phyloP scores from a whole-genome alignment of 2,329 filamentous ascomycete genomes.

The Phialocephala sp. region DNA sequence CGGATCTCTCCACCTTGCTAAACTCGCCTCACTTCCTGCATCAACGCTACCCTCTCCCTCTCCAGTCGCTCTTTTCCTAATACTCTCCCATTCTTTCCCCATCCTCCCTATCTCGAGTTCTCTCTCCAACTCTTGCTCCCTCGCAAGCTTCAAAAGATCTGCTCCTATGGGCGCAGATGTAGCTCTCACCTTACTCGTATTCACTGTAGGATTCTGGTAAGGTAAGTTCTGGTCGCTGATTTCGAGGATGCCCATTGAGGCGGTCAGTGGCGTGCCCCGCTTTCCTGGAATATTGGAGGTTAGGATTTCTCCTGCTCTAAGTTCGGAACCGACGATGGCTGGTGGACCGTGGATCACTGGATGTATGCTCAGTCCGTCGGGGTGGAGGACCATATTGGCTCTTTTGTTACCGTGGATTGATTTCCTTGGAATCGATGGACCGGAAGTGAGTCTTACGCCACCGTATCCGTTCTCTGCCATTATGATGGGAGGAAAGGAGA shows the following conservation, averaged over 20 bases:
- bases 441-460: neutral
- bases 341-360: neutral
- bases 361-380: neutral
- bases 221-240: neutral
- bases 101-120: neutral
- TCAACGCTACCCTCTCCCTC: neutral
- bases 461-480: neutral
- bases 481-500: neutral
- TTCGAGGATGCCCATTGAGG: neutral
- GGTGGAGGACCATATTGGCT: neutral
- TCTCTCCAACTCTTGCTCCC: neutral
- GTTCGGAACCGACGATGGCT: neutral
- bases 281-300: neutral
- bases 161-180: neutral
- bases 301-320: neutral
- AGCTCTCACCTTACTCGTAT: neutral
- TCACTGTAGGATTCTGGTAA: too few species aligned
- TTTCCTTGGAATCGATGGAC: neutral
- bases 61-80: neutral
- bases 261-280: neutral
- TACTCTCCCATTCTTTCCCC: conserved; percentile 6
- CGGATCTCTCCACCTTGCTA: conserved; percentile 5
- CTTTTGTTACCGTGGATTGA: neutral
- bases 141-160: neutral
- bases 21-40: neutral